Evolutionary conservation across 805 yeast species (phyloP).

Genomic region (Brettanomyces nanus): DNA sequence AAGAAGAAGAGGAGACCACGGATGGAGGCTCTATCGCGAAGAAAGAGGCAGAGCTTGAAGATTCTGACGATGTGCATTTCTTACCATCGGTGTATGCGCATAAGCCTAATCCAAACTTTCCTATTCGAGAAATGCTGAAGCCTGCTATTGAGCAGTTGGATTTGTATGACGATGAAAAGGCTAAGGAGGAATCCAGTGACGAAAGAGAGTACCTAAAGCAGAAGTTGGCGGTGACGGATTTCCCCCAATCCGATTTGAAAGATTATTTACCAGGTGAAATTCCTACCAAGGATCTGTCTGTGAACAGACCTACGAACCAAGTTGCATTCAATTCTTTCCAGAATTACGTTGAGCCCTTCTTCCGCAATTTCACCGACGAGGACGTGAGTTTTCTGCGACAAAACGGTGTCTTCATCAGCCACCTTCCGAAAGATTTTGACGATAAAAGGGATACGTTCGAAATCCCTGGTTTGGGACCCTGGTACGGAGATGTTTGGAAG

Average conservation of each 20-base stretch:
- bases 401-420: conserved; percentile 48
- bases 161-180: conserved; percentile 38
- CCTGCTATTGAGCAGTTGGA: conserved; percentile 15
- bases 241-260: conserved; percentile 69
- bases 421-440: conserved; percentile 43
- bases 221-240: conserved; percentile 85
- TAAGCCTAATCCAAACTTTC: conserved; percentile 10
- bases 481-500: conserved; percentile 79
- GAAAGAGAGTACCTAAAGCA: conserved; percentile 53
- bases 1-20: background rate
- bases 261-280: conserved; percentile 79
- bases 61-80: conserved; percentile 19
- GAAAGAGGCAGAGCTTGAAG: conserved; percentile 1
- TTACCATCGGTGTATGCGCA: conserved; percentile 36
- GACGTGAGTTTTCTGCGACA: conserved; percentile 68
- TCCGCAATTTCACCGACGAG: conserved; percentile 69
- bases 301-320: conserved; percentile 79
- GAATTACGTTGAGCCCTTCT: conserved; percentile 77
- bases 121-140: conserved; percentile 15
- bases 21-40: background rate
- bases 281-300: conserved; percentile 81
- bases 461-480: conserved; percentile 80
- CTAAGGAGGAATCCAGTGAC: conserved; percentile 58
- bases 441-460: conserved; percentile 62
- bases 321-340: conserved; percentile 87